Evolutionary conservation across 2,329 filamentous ascomycete species (phyloP).

Genomic region (Gliomastix tumulicola): DNA sequence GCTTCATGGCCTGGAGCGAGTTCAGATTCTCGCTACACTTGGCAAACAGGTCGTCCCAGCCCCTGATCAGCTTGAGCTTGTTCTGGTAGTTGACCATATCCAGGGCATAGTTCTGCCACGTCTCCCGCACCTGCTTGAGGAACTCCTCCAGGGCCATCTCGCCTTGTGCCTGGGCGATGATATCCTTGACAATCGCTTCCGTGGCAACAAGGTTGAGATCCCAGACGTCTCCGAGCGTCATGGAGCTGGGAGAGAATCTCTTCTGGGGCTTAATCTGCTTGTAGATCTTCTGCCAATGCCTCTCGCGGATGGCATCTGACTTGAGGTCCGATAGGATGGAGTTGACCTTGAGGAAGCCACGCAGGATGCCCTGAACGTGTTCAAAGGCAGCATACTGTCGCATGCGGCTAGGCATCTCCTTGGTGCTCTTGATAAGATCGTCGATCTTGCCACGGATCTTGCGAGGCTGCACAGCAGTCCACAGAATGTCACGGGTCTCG

Average conservation of each 20-base stretch:
- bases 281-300: conserved; percentile 97
- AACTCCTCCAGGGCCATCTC: conserved; percentile 99
- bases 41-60: conserved; percentile 96
- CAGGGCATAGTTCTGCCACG: conserved; percentile 90
- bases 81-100: conserved; percentile 97
- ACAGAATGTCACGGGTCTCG: conserved; percentile 84
- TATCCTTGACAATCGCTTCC: conserved; percentile 82
- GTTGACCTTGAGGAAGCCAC: conserved; percentile 87
- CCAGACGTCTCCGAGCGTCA: conserved; percentile 98
- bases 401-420: conserved; percentile 99
- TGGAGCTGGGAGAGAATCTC: conserved; percentile 86
- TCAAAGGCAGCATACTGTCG: conserved; percentile 99
- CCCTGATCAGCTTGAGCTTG: conserved; percentile 93
- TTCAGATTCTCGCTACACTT: conserved; percentile 98
- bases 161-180: conserved; percentile 91
- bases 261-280: conserved; percentile 90
- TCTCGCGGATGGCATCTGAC: conserved; percentile 90
- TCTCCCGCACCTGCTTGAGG: conserved; percentile 90
- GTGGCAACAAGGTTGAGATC: conserved; percentile 86
- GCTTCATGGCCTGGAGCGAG: conserved; percentile 95
- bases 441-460: conserved; percentile 89
- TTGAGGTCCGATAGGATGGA: conserved; percentile 82
- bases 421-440: conserved; percentile 91
- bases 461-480: conserved; percentile 91
- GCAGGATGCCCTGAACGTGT: conserved; percentile 87